Conservation (phyloP, 2,329 filamentous ascomycete species). For the Orbilia quercus region DNA sequence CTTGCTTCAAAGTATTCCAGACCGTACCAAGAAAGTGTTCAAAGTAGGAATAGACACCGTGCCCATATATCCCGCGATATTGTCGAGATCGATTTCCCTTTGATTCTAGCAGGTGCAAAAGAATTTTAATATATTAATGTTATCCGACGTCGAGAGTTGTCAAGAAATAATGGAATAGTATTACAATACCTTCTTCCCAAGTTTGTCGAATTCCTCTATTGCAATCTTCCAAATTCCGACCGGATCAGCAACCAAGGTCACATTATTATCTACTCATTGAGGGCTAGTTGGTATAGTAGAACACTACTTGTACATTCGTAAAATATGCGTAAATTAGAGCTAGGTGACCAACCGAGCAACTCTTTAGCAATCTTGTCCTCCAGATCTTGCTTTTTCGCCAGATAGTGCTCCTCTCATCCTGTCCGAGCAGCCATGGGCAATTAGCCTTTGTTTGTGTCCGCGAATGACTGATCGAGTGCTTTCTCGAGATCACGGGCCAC, state of each 20-base stretch:
- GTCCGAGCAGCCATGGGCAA: slow-evolving; percentile 28
- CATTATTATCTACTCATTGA: slow-evolving; percentile 16
- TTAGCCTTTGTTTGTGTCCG: slow-evolving; percentile 26
- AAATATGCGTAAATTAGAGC: not conserved
- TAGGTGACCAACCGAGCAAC: slow-evolving; percentile 39
- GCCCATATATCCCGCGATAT: slow-evolving; percentile 31
- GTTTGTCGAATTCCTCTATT: slow-evolving; percentile 36
- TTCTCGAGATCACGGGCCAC: slow-evolving; percentile 19
- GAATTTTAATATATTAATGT: not conserved
- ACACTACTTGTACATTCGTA: no score
- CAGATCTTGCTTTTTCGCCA: slow-evolving; percentile 29
- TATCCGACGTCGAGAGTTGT: not conserved
- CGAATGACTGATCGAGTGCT: slow-evolving; percentile 20
- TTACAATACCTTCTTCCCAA: slow-evolving; percentile 38
- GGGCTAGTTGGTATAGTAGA: not conserved
- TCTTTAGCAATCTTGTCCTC: slow-evolving; percentile 23
- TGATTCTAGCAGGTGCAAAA: slow-evolving; percentile 12
- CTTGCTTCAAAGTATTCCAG: slow-evolving; percentile 38
- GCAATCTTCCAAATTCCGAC: slow-evolving; percentile 32
- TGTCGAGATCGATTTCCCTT: slow-evolving; percentile 28
- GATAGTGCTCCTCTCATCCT: slow-evolving; percentile 1
- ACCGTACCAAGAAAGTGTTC: slow-evolving; percentile 23
- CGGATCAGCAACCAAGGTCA: slow-evolving; percentile 39
- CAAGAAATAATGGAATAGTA: not conserved
- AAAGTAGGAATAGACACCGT: slow-evolving; percentile 31